Evolutionary conservation across 2,329 filamentous ascomycete species (phyloP).

Genomic region (Metarhizium anisopliae): DNA sequence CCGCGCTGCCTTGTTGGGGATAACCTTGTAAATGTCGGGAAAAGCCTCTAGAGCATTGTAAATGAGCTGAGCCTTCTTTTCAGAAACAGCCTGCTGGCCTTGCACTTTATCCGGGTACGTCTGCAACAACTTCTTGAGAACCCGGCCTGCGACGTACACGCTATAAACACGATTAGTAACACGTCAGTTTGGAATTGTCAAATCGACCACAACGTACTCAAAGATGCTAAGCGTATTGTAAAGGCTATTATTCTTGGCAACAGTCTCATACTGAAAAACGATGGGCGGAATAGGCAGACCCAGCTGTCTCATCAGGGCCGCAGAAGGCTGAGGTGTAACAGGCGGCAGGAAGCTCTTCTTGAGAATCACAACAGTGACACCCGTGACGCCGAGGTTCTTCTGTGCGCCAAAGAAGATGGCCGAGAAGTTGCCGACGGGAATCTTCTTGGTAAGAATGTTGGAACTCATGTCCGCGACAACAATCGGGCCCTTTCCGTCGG

Average conservation of each 20-base stretch:
- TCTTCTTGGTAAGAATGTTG: conserved; percentile 76
- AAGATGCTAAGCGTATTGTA: conserved; percentile 97
- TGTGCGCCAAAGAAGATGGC: conserved; percentile 89
- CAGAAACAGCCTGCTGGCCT: conserved; percentile 65
- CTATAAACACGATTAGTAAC: conserved; percentile 28
- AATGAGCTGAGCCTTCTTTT: conserved; percentile 66
- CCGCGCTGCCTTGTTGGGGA: conserved; percentile 65
- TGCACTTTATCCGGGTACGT: conserved; percentile 60
- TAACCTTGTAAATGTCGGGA: conserved; percentile 63
- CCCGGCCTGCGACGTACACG: conserved; percentile 83
- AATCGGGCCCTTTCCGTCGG: conserved; percentile 57
- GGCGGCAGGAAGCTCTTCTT: conserved; percentile 73
- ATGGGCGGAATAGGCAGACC: conserved; percentile 70
- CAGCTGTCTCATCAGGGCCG: conserved; percentile 62
- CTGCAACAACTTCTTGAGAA: conserved; percentile 66
- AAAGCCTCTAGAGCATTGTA: conserved; percentile 70
- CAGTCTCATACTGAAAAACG: conserved; percentile 73
- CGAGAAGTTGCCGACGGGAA: conserved; percentile 72
- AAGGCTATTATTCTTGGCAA: conserved; percentile 86
- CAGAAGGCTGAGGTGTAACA: conserved; percentile 52
- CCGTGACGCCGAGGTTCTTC: conserved; percentile 84
- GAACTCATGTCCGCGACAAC: conserved; percentile 91
- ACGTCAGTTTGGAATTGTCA: background rate
- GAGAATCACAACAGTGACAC: conserved; percentile 78
- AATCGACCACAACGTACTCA: conserved; percentile 41